Conservation (phyloP, 2,329 filamentous ascomycete species). For the Penicillium sp. region DNA sequence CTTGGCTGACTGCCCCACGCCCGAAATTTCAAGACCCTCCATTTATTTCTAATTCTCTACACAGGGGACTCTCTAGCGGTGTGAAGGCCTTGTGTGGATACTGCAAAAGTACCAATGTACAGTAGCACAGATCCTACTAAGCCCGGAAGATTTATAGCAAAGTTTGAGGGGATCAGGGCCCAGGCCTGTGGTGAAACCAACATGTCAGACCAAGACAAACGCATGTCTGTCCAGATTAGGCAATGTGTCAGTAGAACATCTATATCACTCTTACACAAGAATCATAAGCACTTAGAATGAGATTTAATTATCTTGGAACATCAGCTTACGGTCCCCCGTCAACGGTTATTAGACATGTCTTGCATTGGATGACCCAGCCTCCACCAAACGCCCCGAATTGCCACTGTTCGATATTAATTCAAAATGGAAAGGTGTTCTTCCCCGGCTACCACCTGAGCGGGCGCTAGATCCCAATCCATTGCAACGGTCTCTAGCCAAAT, state of each 20-base stretch:
- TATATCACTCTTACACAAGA: not conserved
- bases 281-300: not conserved
- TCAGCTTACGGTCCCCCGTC: not conserved
- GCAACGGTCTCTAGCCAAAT: not conserved
- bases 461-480: not conserved
- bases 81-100: not conserved
- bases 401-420: not conserved
- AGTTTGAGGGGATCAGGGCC: not conserved
- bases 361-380: not conserved
- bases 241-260: not conserved
- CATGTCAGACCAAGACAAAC: not conserved
- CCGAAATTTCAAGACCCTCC: slow-evolving; percentile 11
- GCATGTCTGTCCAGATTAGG: not conserved
- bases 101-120: not conserved
- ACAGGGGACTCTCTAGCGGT: slow-evolving; percentile 9
- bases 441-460: not conserved
- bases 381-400: not conserved
- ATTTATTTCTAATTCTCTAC: not conserved
- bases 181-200: not conserved
- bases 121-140: not conserved
- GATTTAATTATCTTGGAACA: not conserved
- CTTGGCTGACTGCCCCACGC: slow-evolving; percentile 17
- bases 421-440: not conserved
- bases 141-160: not conserved
- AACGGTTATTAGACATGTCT: not conserved